Base-by-base conservation (phyloP, 805 yeast species). In the Blastobotrys parvus region DNA sequence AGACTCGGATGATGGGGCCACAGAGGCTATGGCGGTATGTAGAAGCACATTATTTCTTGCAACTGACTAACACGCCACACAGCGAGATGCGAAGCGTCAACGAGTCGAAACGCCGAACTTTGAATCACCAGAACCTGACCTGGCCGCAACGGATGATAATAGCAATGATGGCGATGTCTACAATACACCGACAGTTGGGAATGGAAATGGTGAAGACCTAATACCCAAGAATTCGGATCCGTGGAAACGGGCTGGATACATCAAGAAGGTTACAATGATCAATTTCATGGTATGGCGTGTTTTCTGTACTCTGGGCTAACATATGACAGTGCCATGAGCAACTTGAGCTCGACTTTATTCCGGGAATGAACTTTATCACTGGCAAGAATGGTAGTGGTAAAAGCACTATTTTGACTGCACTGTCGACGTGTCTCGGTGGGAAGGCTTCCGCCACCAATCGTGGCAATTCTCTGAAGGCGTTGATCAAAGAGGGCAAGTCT, bases 311-410 rank as follows among this genome's bases (percentile, higher is more conserved):
- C n/a, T n/a, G n/a, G n/a, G n/a, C n/a, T n/a, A n/a, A n/a, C n/a
- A n/a, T n/a, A n/a, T n/a, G n/a, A n/a, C n/a, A 87, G 61, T 50
- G 54, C 34, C 98, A 92, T 58, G 81, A 77, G 38, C 76, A 84
- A 43, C 85, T 92, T 55, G 78, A 77, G 44, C 63, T 92, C 6
- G 74, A 71, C 2, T 70, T 89, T 25, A 92, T 92, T 1, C 88
- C 90, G 0, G 76, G 80, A 42, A 70, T 89, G 52, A 89, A 89
- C 59, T 83, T 89, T 57, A 85, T 89, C 44, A 81, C 85, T 32
- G 97, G 97, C 17, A 71, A 82, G 44, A 89, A 89, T 56, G 97
- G 97, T 2, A 78, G 89, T 31, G 97, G 97, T 23, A 89, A 89
- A 57, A 76, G 86, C 57, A 94, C 97, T 1, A 73, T 89, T 16